A percentile compares a stretch with the other conserved stretches of the same genome.
Conservation (phyloP, 495 filamentous ascomycete genomes). For the Podospora fimiseda region DNA sequence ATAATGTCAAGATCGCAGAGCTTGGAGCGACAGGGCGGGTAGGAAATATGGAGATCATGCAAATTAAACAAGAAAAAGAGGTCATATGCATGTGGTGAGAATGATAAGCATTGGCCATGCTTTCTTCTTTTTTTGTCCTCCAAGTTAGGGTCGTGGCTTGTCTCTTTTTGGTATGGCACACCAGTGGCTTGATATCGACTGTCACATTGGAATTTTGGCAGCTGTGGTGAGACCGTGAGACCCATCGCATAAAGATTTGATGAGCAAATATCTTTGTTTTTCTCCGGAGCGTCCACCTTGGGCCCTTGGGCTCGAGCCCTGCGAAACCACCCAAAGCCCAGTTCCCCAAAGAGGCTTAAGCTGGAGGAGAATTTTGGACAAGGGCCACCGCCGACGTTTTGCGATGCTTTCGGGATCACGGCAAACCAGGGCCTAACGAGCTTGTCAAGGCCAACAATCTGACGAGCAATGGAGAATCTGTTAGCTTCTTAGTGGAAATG, state of each 20-base stretch:
- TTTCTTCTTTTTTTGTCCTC: background rate
- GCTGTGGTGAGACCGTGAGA: background rate
- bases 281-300: conserved; percentile 5
- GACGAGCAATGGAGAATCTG: background rate
- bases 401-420: conserved; percentile 10
- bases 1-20: background rate
- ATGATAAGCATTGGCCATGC: conserved; percentile 2
- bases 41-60: background rate
- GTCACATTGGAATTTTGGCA: conserved; percentile 3
- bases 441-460: background rate
- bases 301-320: background rate
- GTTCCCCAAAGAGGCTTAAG: conserved; percentile 11
- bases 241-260: conserved; percentile 6
- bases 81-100: background rate
- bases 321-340: background rate
- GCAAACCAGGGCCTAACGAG: conserved; percentile 10
- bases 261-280: conserved; percentile 4
- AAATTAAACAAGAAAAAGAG: background rate
- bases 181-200: background rate
- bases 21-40: background rate
- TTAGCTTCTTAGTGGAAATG: background rate
- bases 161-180: conserved; percentile 3
- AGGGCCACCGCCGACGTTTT: background rate
- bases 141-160: background rate
- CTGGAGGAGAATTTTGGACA: conserved; percentile 2